Conservation (phyloP, 176 grass and related monocot species). For the Ensete glaucum region DNA sequence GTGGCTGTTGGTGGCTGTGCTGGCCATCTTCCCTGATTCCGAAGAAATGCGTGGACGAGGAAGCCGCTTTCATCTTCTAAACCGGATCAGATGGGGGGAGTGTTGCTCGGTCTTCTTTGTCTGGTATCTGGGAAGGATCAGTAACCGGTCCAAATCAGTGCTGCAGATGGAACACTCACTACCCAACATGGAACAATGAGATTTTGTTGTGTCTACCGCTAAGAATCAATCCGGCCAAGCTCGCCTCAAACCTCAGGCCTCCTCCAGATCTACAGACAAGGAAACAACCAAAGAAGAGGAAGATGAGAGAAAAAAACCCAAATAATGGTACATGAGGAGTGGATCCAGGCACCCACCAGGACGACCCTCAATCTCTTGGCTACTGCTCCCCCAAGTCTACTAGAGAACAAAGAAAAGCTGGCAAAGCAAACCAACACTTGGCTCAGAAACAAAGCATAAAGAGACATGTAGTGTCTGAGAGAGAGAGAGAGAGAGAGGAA, state of each 20-base stretch:
- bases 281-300: constrained; percentile 11
- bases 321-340: not conserved
- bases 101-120: constrained; percentile 8
- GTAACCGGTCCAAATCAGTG: constrained; percentile 18
- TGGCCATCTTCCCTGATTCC: constrained; percentile 36
- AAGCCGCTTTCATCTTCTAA: constrained; percentile 46
- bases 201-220: constrained; percentile 19
- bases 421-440: constrained; percentile 16
- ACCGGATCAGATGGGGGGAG: constrained; percentile 10
- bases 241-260: not conserved
- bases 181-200: constrained; percentile 15
- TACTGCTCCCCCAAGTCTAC: constrained; percentile 23
- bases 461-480: not conserved
- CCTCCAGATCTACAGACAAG: constrained; percentile 17
- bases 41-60: constrained; percentile 65
- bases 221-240: constrained; percentile 12
- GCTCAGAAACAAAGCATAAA: constrained; percentile 3
- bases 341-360: not conserved
- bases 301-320: not conserved
- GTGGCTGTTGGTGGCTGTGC: constrained; percentile 32
- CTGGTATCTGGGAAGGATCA: constrained; percentile 26
- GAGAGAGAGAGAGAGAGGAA: not conserved
- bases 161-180: constrained; percentile 13
- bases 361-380: not conserved
- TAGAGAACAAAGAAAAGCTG: constrained; percentile 32